phyloP scores from a whole-genome alignment of 495 filamentous ascomycete species.

The Cenococcum geophilum region DNA sequence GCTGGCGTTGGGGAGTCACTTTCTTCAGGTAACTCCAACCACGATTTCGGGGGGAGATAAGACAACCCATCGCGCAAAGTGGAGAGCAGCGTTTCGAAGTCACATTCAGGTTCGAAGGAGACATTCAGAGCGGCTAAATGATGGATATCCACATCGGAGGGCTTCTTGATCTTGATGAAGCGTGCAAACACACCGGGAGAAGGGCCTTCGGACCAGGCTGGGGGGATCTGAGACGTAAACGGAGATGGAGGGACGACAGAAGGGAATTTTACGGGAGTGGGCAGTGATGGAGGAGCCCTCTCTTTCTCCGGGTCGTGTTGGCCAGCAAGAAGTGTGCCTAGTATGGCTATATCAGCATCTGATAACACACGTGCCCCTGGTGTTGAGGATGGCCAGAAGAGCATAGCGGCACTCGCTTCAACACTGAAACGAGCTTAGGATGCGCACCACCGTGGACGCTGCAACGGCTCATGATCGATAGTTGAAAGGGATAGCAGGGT shows the following conservation, averaged over 20 bases:
- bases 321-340: conserved; percentile 24
- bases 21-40: conserved; percentile 36
- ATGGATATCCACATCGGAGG: conserved; percentile 47
- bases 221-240: conserved; percentile 3
- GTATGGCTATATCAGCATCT: conserved; percentile 3
- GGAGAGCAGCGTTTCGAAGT: conserved; percentile 45
- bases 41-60: conserved; percentile 45
- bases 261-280: conserved; percentile 35
- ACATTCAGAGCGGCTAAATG: conserved; percentile 52
- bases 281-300: conserved; percentile 30
- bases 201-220: conserved; percentile 17
- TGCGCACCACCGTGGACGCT: too few species aligned
- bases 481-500: too few species aligned
- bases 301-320: conserved; percentile 34
- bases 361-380: not conserved
- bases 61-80: conserved; percentile 35
- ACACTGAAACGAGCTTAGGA: too few species aligned
- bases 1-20: not conserved
- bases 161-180: conserved; percentile 48
- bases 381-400: not conserved
- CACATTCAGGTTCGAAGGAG: conserved; percentile 41
- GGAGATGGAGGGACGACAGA: conserved; percentile 16
- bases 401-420: not conserved
- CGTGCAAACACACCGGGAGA: conserved; percentile 38
- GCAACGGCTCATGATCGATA: too few species aligned